Conservation (phyloP, 306 rosid species). For the Vigna unguiculata region DNA sequence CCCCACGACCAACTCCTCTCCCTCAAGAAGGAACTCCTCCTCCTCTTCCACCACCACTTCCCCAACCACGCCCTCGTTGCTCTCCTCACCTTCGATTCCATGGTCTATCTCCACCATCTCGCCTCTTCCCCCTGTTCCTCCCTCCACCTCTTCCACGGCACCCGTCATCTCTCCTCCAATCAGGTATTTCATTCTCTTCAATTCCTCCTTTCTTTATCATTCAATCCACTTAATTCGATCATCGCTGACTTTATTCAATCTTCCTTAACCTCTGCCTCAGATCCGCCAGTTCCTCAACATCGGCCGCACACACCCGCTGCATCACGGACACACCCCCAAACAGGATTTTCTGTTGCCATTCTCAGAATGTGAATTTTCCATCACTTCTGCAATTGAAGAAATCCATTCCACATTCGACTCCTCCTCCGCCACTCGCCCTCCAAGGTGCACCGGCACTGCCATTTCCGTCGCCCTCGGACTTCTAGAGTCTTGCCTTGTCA, state of each 20-base stretch:
- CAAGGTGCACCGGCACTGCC: constrained; percentile 83
- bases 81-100: constrained; percentile 75
- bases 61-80: constrained; percentile 73
- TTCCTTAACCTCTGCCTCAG: constrained; percentile 31
- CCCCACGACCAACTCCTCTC: constrained; percentile 63
- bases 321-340: constrained; percentile 57
- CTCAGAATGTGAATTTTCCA: constrained; percentile 79
- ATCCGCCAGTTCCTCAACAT: constrained; percentile 63
- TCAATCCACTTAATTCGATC: background rate
- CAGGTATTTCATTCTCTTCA: constrained; percentile 47
- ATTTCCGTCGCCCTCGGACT: constrained; percentile 82
- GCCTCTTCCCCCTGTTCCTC: constrained; percentile 67
- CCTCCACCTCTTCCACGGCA: constrained; percentile 62
- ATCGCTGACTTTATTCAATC: too few species aligned
- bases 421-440: constrained; percentile 61
- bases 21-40: constrained; percentile 71
- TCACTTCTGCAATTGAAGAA: constrained; percentile 78
- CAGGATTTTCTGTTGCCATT: constrained; percentile 77
- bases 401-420: constrained; percentile 56
- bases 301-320: constrained; percentile 45
- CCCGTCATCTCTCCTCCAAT: constrained; percentile 65
- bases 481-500: constrained; percentile 68
- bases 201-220: background rate
- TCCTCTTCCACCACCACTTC: constrained; percentile 58
- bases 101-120: constrained; percentile 78